Conservation (phyloP, 192 early-diverging fungal genomes). For the Coemansia sp. region DNA sequence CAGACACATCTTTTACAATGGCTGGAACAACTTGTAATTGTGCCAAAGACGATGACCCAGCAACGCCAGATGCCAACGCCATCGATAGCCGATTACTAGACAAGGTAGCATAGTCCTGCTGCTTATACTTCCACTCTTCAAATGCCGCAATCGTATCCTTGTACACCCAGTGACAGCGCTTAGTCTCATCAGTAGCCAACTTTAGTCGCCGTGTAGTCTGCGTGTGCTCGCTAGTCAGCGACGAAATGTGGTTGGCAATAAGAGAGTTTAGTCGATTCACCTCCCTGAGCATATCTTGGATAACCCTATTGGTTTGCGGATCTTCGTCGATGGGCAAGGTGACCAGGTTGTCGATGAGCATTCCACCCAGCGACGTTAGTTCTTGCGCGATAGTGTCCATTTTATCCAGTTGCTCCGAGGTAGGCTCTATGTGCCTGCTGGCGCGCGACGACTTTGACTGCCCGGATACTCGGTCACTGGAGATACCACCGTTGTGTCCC, state of each 20-base stretch:
- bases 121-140: slow-evolving; percentile 12
- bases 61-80: neutral
- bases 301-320: slow-evolving; percentile 14
- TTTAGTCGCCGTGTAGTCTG: neutral
- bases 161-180: slow-evolving; percentile 10
- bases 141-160: slow-evolving; percentile 6
- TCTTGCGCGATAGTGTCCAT: slow-evolving; percentile 19
- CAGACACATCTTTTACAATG: neutral
- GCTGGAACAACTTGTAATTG: neutral
- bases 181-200: slow-evolving; percentile 13
- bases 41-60: neutral
- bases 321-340: slow-evolving; percentile 20
- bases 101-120: neutral
- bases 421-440: neutral
- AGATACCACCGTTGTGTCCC: neutral
- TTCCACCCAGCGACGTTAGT: slow-evolving; percentile 21
- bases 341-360: slow-evolving; percentile 30
- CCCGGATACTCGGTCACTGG: neutral
- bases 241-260: slow-evolving; percentile 1
- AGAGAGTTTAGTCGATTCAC: slow-evolving; percentile 5
- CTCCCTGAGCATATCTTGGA: slow-evolving; percentile 17
- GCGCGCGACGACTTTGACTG: neutral
- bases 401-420: slow-evolving; percentile 4
- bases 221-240: slow-evolving; percentile 5
- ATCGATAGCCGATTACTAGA: neutral